A percentile compares a stretch with the other conserved stretches of the same genome.
Evolutionary conservation across 768 basidiomycete species (phyloP).

Genomic region (Suillus placidus): DNA sequence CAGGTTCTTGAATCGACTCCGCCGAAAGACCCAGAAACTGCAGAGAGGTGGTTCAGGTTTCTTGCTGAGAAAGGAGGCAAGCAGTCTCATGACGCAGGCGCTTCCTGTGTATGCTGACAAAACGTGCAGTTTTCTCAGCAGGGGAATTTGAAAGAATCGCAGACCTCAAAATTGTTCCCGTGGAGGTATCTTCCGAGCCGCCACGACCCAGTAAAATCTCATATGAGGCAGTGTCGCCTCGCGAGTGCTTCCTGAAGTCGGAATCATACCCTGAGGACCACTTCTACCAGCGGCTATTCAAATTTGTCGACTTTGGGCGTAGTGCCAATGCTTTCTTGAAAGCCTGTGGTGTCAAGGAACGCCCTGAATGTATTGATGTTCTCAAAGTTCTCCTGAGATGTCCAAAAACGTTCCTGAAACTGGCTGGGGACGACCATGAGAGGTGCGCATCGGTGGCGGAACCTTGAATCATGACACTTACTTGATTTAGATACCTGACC

Average conservation of each 20-base stretch:
- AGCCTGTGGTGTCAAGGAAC: conserved; percentile 81
- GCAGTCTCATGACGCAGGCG: background rate
- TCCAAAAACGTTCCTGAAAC: conserved; percentile 64
- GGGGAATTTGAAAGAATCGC: conserved; percentile 57
- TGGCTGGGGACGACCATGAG: conserved; percentile 57
- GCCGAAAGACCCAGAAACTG: conserved; percentile 51
- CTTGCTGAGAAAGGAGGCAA: conserved; percentile 60
- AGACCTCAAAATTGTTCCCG: conserved; percentile 63
- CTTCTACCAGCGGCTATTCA: conserved; percentile 70
- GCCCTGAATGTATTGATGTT: conserved; percentile 80
- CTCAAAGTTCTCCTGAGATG: conserved; percentile 64
- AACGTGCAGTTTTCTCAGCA: conserved; percentile 51
- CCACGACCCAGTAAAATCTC: background rate
- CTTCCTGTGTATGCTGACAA: conserved; percentile 5
- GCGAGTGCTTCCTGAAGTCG: conserved; percentile 62
- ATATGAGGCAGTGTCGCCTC: conserved; percentile 43
- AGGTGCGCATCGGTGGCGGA: conserved; percentile 45
- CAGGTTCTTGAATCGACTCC: conserved; percentile 55
- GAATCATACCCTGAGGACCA: conserved; percentile 29
- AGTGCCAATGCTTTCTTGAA: conserved; percentile 78
- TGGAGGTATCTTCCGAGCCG: conserved; percentile 16
- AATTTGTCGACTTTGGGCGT: conserved; percentile 81
- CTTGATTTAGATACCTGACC: conserved; percentile 60
- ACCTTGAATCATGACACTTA: conserved; percentile 3
- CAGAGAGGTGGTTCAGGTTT: conserved; percentile 61